Evolutionary conservation across 257 asterid species (phyloP).

Genomic region (Apocynum venetum): DNA sequence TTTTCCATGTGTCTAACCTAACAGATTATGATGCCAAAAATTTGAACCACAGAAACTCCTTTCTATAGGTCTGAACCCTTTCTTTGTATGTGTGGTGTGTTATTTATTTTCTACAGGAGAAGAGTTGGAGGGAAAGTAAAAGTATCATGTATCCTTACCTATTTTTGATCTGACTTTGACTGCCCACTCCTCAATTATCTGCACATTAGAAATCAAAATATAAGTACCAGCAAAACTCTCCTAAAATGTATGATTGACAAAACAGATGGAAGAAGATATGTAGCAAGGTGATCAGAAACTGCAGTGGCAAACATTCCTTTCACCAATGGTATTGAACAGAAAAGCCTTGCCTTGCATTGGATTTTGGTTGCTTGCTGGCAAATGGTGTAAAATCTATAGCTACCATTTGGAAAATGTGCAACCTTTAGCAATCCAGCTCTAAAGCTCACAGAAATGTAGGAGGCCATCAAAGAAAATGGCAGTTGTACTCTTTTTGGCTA

Average conservation of each 20-base stretch:
- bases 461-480: background rate
- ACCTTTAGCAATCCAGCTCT: conserved; percentile 25
- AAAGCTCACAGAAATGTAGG: background rate
- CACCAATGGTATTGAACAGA: conserved; percentile 16
- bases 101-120: background rate
- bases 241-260: background rate
- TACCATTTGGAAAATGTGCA: conserved; percentile 51
- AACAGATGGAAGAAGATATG: conserved; percentile 15
- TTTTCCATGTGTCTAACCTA: background rate
- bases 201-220: conserved; percentile 29
- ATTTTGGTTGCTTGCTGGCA: conserved; percentile 68
- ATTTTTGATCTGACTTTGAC: conserved; percentile 57
- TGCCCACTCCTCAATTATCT: conserved; percentile 91
- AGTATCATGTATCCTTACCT: conserved; percentile 37
- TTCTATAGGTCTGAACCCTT: background rate
- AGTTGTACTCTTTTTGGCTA: background rate
- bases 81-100: background rate
- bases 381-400: conserved; percentile 36
- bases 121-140: background rate
- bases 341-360: conserved; percentile 29
- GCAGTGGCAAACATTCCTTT: conserved; percentile 12
- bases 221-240: conserved; percentile 3
- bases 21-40: background rate
- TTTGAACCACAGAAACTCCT: background rate
- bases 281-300: conserved; percentile 28